A percentile compares a stretch with the other conserved stretches of the same genome.
Evolutionary conservation across 2,329 filamentous ascomycete species (phyloP).

Genomic region (Cytospora piceicola): DNA sequence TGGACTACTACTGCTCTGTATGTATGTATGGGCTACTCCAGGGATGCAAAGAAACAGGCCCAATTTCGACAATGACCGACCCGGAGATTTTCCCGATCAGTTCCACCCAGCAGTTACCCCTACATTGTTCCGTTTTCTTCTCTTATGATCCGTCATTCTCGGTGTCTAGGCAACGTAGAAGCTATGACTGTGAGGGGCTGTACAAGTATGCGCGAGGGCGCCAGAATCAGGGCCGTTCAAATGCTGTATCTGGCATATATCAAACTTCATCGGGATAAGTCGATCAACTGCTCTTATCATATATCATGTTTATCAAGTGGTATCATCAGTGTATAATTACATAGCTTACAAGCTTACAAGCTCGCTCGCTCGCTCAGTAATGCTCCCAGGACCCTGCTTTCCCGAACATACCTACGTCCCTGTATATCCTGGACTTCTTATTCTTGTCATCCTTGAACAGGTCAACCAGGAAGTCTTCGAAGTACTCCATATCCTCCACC

Average conservation of each 20-base stretch:
- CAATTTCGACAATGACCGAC: no score
- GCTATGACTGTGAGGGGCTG: no score
- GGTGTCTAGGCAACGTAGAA: no score
- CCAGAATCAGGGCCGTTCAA: not conserved
- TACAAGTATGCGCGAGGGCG: not conserved
- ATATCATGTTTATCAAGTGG: constrained; percentile 22
- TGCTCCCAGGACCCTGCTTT: not conserved
- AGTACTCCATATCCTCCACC: constrained; percentile 36
- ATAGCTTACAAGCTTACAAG: not conserved
- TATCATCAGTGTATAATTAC: constrained; percentile 28
- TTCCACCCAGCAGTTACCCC: no score
- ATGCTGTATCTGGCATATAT: not conserved
- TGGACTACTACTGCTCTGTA: no score
- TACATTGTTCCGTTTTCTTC: no score
- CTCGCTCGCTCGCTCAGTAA: not conserved
- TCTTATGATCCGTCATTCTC: no score
- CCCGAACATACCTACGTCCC: constrained; percentile 28
- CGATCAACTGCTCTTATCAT: not conserved
- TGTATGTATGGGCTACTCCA: no score
- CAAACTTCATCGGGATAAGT: not conserved
- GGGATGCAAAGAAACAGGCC: no score
- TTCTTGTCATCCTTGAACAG: constrained; percentile 50
- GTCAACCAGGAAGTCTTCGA: constrained; percentile 50
- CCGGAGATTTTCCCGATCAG: no score
- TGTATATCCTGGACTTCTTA: constrained; percentile 31